Evolutionary conservation across 495 filamentous ascomycete genomes (phyloP), one percentile per base, ranked within the genome.

Genomic region (Xylaria cubensis): DNA sequence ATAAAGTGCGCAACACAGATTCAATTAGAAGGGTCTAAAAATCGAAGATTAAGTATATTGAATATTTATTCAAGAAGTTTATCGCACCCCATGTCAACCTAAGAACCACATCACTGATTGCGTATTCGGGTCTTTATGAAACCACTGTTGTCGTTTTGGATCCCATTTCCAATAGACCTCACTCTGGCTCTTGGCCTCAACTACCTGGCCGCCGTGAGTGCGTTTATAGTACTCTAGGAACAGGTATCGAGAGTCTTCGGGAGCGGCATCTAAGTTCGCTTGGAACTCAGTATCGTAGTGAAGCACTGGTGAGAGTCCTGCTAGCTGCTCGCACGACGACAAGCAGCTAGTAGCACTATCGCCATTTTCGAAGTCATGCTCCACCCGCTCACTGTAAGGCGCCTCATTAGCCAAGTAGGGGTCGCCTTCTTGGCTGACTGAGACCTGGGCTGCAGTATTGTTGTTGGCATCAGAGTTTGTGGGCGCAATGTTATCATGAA

Each of bases 121-220:
- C 6, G 55, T 70, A 13, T 36, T 41, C 67, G 39, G 15, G 12
- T 70, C 55, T n/a, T 34, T 34, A 5, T 70, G 67, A 56, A 48
- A 70, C 67, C 55, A 70, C 19, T 62, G 41, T 10, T 62, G 55
- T 15, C 17, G 50, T 0, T 62, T 4, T 9, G 2, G 13, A 51
- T 70, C 58, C 67, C 67, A 70, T 13, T 46, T 21, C 67, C 67
- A 70, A 42, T 70, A 70, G 15, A 4, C 58, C 15, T 70, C 67
- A 36, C n/a, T 70, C 17, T 34, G 34, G 55, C 26, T 41, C 41
- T 48, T 19, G 7, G 12, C 15, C 41, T 70, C 55, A 12, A 4
- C 15, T 29, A 7, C 42, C n/a, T 2, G 29, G 1, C 36, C n/a
- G 15, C 67, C 53, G 17, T 48, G 29, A 17, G 58, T 59, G 0